A percentile compares a stretch with the other conserved stretches of the same genome.
phyloP scores from a whole-genome alignment of 2,329 filamentous ascomycete species.

The Keithomyces neogunnii region DNA sequence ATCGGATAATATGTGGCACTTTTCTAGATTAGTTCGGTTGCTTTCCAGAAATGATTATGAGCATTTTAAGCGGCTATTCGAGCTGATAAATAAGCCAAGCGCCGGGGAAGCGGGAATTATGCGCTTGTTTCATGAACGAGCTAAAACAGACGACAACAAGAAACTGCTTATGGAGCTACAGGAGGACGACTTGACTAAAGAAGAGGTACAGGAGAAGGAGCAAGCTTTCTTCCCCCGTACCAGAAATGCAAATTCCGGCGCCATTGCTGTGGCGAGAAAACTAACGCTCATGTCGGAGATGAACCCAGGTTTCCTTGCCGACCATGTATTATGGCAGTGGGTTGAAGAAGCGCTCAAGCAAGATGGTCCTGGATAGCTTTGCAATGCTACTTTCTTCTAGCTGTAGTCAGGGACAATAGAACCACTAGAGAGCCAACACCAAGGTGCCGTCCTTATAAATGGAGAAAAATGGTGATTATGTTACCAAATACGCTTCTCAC shows the following conservation, averaged over 20 bases:
- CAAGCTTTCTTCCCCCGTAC: conserved; percentile 2
- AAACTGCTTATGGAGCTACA: conserved; percentile 7
- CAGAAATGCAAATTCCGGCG: conserved; percentile 6
- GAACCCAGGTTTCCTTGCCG: conserved; percentile 1
- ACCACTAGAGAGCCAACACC: too few relatives aligned
- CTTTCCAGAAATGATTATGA: background rate
- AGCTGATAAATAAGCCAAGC: background rate
- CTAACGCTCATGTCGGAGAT: conserved; percentile 9
- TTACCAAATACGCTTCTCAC: too few relatives aligned
- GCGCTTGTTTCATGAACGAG: too few relatives aligned
- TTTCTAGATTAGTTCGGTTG: background rate
- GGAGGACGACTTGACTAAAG: conserved; percentile 4
- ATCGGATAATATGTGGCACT: background rate
- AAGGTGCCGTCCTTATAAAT: too few relatives aligned
- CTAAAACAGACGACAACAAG: background rate
- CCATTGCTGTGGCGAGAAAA: conserved; percentile 7
- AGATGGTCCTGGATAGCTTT: too few relatives aligned
- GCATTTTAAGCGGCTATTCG: background rate
- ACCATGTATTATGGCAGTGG: too few relatives aligned
- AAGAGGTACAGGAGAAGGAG: conserved; percentile 5
- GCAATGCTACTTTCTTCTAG: too few relatives aligned
- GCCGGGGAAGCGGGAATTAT: too few relatives aligned
- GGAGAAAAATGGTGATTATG: too few relatives aligned
- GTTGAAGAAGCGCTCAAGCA: too few relatives aligned
- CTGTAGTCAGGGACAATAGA: too few relatives aligned